Conservation (phyloP, 1,284 basidiomycete species). For the Taiwanofungus camphoratus region DNA sequence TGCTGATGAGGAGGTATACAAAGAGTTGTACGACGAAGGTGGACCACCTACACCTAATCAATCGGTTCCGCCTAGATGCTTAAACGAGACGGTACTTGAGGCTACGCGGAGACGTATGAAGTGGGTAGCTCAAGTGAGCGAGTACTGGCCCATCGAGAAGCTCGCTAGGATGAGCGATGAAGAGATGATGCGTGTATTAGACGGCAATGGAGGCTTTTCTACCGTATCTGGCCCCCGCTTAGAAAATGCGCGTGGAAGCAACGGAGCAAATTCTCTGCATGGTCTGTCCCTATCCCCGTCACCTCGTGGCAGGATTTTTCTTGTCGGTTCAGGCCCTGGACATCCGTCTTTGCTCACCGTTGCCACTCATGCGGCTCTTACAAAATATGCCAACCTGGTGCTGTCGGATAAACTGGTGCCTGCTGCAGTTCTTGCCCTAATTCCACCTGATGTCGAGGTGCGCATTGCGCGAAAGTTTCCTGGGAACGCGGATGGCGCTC, state of each 20-base stretch:
- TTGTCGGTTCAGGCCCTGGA: slow-evolving; percentile 93
- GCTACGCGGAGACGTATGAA: slow-evolving; percentile 62
- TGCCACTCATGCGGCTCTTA: slow-evolving; percentile 80
- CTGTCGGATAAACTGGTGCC: slow-evolving; percentile 98
- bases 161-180: slow-evolving; percentile 63
- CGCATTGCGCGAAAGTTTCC: slow-evolving; percentile 96
- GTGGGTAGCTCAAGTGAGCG: slow-evolving; percentile 89
- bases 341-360: slow-evolving; percentile 90
- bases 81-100: slow-evolving; percentile 46
- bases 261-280: slow-evolving; percentile 22
- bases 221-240: slow-evolving; percentile 6
- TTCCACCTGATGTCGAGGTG: slow-evolving; percentile 67
- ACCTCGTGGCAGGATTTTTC: slow-evolving; percentile 66
- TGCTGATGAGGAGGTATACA: slow-evolving; percentile 25
- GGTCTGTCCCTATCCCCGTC: slow-evolving; percentile 26
- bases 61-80: slow-evolving; percentile 63
- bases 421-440: slow-evolving; percentile 80
- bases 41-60: slow-evolving; percentile 66
- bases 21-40: slow-evolving; percentile 52
- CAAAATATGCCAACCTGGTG: slow-evolving; percentile 77
- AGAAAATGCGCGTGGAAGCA: slow-evolving; percentile 15
- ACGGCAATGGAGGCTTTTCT: slow-evolving; percentile 30
- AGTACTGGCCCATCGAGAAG: slow-evolving; percentile 87
- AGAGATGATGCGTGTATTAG: slow-evolving; percentile 67
- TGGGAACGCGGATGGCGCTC: slow-evolving; percentile 93